These are phyloP conservation scores for Isatis tinctoria DNA, from an alignment of 345 rosid species.

Conservation along the genomic window DNA sequence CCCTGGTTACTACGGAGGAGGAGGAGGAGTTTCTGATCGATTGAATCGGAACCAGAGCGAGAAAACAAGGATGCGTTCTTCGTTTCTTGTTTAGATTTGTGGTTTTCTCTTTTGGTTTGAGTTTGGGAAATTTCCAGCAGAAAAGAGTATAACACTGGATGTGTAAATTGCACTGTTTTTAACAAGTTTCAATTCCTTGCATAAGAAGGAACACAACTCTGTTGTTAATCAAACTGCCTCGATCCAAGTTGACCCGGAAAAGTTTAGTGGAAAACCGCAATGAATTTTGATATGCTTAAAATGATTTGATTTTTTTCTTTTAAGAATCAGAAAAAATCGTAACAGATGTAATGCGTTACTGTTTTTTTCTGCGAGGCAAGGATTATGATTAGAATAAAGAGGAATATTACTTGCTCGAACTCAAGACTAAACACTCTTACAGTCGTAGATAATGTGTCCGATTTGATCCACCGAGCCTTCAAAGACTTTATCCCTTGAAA, in stretches of 20 bases:
- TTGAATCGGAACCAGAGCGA: conserved; percentile 27
- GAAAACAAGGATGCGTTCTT: conserved; percentile 25
- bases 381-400: neutral
- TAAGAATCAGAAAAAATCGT: neutral
- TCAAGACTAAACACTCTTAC: neutral
- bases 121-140: conserved; percentile 11
- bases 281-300: neutral
- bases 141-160: neutral
- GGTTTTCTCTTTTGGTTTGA: neutral
- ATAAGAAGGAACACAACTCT: conserved; percentile 12
- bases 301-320: too few species aligned
- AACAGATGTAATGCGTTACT: neutral
- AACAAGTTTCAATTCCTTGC: conserved; percentile 17
- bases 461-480: neutral
- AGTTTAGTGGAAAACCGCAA: neutral
- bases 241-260: neutral
- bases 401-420: neutral
- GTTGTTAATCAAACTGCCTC: neutral
- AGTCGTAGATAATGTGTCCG: neutral
- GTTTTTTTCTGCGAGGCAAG: neutral
- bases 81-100: conserved; percentile 23
- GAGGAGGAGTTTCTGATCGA: conserved; percentile 15
- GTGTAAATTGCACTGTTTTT: conserved; percentile 19
- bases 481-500: neutral
- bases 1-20: conserved; percentile 17